phyloP scores from a whole-genome alignment of 768 basidiomycete species.

The Leccinellum luteum region DNA sequence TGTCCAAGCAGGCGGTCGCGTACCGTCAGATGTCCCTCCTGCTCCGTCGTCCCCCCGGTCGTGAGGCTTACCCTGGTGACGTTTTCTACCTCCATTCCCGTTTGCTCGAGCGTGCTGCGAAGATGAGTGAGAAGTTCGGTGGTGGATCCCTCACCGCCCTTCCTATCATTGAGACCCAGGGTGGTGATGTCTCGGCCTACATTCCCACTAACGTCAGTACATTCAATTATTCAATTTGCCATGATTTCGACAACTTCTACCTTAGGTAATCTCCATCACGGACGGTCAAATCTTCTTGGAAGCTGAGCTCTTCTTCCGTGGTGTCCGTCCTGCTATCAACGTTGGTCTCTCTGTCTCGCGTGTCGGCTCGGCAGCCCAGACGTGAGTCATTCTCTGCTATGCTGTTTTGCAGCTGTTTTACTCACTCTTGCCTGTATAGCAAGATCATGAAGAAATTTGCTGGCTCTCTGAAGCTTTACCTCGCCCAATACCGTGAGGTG shows the following conservation, averaged over 20 bases:
- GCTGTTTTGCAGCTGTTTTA: background rate
- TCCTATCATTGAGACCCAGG: slow-evolving; percentile 99
- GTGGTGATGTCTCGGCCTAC: slow-evolving; percentile 99
- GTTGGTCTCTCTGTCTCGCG: slow-evolving; percentile 99
- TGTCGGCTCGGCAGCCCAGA: slow-evolving; percentile 99
- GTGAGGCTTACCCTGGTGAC: slow-evolving; percentile 99
- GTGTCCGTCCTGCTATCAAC: slow-evolving; percentile 99
- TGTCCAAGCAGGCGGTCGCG: slow-evolving; percentile 99
- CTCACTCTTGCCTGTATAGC: slow-evolving; percentile 34
- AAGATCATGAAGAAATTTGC: slow-evolving; percentile 99
- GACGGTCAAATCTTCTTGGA: slow-evolving; percentile 99
- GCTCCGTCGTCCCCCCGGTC: slow-evolving; percentile 99
- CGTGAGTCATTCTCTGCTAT: slow-evolving; percentile 52
- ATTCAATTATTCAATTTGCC: background rate
- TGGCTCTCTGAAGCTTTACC: slow-evolving; percentile 99
- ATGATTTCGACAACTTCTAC: slow-evolving; percentile 2
- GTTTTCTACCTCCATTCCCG: slow-evolving; percentile 99
- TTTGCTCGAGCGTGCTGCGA: slow-evolving; percentile 99
- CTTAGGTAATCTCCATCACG: slow-evolving; percentile 97
- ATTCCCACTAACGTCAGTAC: slow-evolving; percentile 83
- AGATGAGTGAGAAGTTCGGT: slow-evolving; percentile 99
- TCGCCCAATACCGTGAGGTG: slow-evolving; percentile 99
- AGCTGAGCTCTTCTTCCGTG: slow-evolving; percentile 99
- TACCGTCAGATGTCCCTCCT: slow-evolving; percentile 99
- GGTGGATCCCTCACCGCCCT: slow-evolving; percentile 98